These are phyloP conservation scores for Hypericum perforatum DNA, from an alignment of 345 rosid species.

Conservation along the genomic window DNA sequence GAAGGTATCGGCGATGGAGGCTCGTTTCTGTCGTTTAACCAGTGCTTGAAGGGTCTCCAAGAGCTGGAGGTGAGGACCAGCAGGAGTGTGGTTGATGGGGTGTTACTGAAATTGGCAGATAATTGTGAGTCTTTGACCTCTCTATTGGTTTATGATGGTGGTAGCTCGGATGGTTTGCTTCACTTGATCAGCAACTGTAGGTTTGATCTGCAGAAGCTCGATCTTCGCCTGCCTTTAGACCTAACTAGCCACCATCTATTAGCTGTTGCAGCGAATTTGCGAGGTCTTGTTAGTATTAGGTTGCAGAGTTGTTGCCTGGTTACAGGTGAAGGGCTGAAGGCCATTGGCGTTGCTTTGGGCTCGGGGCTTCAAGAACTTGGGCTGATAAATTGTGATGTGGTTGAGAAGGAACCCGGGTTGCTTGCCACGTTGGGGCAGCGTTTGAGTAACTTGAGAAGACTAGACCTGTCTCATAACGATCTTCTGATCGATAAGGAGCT, in stretches of 20 bases:
- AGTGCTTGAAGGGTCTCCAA: slow-evolving; percentile 35
- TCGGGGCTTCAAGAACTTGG: slow-evolving; percentile 52
- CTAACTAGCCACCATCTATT: slow-evolving; percentile 54
- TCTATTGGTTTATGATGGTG: slow-evolving; percentile 70
- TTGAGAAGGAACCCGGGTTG: slow-evolving; percentile 63
- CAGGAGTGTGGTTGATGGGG: slow-evolving; percentile 48
- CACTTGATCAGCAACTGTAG: slow-evolving; percentile 47
- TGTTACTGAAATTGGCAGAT: slow-evolving; percentile 51
- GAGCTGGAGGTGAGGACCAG: slow-evolving; percentile 67
- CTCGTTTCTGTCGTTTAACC: slow-evolving; percentile 30
- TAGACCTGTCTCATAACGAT: slow-evolving; percentile 59
- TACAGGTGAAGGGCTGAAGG: slow-evolving; percentile 62
- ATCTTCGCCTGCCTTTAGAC: slow-evolving; percentile 78
- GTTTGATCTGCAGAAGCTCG: slow-evolving; percentile 44
- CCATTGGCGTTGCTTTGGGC: slow-evolving; percentile 39
- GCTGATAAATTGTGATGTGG: slow-evolving; percentile 58
- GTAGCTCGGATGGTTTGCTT: slow-evolving; percentile 58
- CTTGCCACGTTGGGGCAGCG: slow-evolving; percentile 71
- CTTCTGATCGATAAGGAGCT: slow-evolving; percentile 61
- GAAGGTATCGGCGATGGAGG: slow-evolving; percentile 61
- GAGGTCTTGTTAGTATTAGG: slow-evolving; percentile 34
- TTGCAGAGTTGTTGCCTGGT: slow-evolving; percentile 75
- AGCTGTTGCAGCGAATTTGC: slow-evolving; percentile 46
- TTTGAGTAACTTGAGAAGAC: slow-evolving; percentile 41
- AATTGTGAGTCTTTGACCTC: slow-evolving; percentile 45